phyloP scores from a whole-genome alignment of 208 protist genomes.

The Novymonas esmeraldas region DNA sequence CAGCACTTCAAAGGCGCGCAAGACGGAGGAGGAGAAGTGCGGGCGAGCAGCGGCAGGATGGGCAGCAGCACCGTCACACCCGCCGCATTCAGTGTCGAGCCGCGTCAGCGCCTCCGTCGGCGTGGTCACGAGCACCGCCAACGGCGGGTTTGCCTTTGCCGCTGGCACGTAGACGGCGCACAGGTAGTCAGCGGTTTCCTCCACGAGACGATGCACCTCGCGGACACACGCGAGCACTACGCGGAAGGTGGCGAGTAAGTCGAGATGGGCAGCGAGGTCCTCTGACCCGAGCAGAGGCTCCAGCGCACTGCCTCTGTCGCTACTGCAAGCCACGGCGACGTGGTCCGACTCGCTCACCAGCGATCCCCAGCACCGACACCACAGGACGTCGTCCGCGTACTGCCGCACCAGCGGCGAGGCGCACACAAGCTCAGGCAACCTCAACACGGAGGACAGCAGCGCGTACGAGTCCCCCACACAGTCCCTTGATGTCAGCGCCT shows the following conservation, averaged over 20 bases:
- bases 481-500: neutral
- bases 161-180: constrained; percentile 20
- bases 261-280: constrained; percentile 2
- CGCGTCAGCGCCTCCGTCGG: constrained; percentile 17
- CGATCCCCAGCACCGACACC: neutral
- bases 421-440: constrained; percentile 5
- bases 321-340: neutral
- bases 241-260: constrained; percentile 21
- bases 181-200: constrained; percentile 16
- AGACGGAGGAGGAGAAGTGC: constrained; percentile 8
- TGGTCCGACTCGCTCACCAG: neutral
- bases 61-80: no score
- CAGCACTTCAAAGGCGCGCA: constrained; percentile 30
- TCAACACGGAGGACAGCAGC: constrained; percentile 7
- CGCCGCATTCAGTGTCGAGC: no score
- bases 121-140: constrained; percentile 6
- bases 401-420: neutral
- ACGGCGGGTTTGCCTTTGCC: neutral
- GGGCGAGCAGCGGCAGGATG: no score
- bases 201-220: constrained; percentile 12
- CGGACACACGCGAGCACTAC: constrained; percentile 4
- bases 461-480: constrained; percentile 5
- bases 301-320: neutral
- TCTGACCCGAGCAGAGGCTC: neutral
- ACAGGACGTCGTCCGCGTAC: constrained; percentile 3